Percentiles rank a stretch among this genome's conserved stretches.
phyloP scores from a whole-genome alignment of 352 stramenopile species.

The Globisporangium spiculum region DNA sequence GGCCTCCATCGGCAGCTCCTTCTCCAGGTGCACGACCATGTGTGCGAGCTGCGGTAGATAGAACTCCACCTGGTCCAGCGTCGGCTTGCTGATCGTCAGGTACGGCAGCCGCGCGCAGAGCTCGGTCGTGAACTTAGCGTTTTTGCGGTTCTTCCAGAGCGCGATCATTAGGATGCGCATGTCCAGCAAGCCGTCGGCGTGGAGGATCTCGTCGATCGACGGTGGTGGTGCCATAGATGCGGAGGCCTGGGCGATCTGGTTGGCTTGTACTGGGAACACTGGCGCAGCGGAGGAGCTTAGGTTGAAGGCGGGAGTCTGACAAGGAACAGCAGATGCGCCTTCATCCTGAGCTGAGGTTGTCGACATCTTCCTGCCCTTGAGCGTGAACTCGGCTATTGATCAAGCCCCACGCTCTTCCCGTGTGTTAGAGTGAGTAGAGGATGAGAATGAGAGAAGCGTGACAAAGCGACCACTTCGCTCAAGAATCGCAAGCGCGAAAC shows the following conservation, averaged over 20 bases:
- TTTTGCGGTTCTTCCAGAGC: slow-evolving; percentile 68
- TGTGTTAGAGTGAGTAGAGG: neutral
- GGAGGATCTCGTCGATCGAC: slow-evolving; percentile 34
- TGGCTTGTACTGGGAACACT: slow-evolving; percentile 11
- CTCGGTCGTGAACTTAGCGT: slow-evolving; percentile 54
- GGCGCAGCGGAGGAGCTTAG: neutral
- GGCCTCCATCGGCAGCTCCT: slow-evolving; percentile 67
- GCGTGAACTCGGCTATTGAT: neutral
- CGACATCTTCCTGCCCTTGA: neutral
- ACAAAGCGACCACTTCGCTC: neutral
- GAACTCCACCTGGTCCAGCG: slow-evolving; percentile 78
- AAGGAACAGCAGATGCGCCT: neutral
- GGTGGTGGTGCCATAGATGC: neutral
- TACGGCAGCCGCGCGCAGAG: slow-evolving; percentile 58
- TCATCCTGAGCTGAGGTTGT: neutral
- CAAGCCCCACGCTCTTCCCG: neutral
- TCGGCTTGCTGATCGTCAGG: slow-evolving; percentile 43
- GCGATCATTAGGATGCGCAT: slow-evolving; percentile 71
- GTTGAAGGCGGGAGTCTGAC: neutral
- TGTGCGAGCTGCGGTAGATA: slow-evolving; percentile 78
- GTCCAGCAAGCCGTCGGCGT: slow-evolving; percentile 49
- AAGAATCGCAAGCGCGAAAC: neutral
- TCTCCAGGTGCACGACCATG: slow-evolving; percentile 81
- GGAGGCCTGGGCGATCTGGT: slow-evolving; percentile 3
- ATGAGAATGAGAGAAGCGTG: neutral